Evolutionary conservation across 176 grass and related monocot genomes (phyloP).

Genomic region (Musa beccarii): DNA sequence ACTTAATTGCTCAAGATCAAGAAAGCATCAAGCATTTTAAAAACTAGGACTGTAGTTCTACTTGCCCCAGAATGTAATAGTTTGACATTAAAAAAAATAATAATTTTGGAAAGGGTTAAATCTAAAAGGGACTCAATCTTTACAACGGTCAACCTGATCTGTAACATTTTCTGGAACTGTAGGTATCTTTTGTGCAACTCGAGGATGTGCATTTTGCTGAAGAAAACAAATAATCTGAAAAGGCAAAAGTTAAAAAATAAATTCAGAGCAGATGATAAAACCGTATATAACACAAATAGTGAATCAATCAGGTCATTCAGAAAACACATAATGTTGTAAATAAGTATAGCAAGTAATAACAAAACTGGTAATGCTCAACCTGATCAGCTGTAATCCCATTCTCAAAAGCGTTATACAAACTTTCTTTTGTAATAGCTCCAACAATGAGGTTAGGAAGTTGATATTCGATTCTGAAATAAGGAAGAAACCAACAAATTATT

Average conservation of each 20-base stretch:
- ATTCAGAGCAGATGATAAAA: background rate
- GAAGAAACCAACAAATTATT: background rate
- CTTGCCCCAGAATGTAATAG: too few species aligned
- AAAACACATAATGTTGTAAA: too few species aligned
- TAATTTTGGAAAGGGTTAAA: too few species aligned
- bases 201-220: slow-evolving; percentile 80
- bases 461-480: slow-evolving; percentile 66
- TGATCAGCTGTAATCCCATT: slow-evolving; percentile 90
- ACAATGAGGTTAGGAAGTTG: slow-evolving; percentile 88
- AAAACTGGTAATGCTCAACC: slow-evolving; percentile 23
- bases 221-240: slow-evolving; percentile 87
- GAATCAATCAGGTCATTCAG: too few species aligned
- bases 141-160: slow-evolving; percentile 47
- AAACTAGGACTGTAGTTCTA: background rate
- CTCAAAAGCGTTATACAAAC: slow-evolving; percentile 84
- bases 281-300: background rate
- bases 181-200: slow-evolving; percentile 66
- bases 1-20: too few species aligned
- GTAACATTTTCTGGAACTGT: slow-evolving; percentile 63
- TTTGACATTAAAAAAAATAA: background rate
- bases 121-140: background rate
- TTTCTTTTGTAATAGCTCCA: slow-evolving; percentile 91
- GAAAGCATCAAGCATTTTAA: background rate
- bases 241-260: background rate
- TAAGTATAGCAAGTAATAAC: too few species aligned